Base-by-base conservation (phyloP, 2,329 filamentous ascomycete species). In the Teratosphaeria viscida region DNA sequence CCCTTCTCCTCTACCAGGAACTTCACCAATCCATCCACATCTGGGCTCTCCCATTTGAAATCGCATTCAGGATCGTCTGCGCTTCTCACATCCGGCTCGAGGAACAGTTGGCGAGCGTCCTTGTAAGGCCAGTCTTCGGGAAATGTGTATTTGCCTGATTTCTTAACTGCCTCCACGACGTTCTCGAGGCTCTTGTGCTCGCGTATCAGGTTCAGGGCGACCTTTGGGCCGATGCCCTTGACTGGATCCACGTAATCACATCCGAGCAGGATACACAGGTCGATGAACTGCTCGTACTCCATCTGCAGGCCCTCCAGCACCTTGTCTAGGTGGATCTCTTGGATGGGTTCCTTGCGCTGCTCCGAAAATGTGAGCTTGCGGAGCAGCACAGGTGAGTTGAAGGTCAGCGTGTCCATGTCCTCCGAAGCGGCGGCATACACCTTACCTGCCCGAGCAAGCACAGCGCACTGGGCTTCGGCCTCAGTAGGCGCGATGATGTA, bases 341-440 rank as follows among this genome's bases (percentile, higher is more conserved):
- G 92, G 66, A 99, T 96, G 0, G 94, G 94, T 73, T 97, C 92
- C 76, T 99, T 99, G 64, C 92, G 84, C 78, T 96, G 91, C 79
- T 99, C 94, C 71, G 90, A 95, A 74, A 96, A 97, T 1, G 94
- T 99, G 64, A 99, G 82, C 76, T 99, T 92, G 56, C 94, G 84
- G 64, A 99, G 78, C 54, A 99, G 78, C 61, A 99, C 92, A 0
- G 94, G 94, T 57, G 92, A 82, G 69, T 96, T 86, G 75, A 99
- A 99, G 70, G 92, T 97, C 59, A 99, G 79, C 0, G 94, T 99
- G 72, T 99, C 94, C 94, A 99, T 99, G 76, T 99, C 94, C 76
- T 99, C 94, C 64, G 89, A 95, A 2, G 94, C 94, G 23, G 94
- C 94, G 3, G 92, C 94, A 73, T 95, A 99, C 57, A 99, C 94